Evolutionary conservation across 805 yeast species (phyloP), one percentile per base, ranked within the genome.

Genomic region (Myxozyma mucilagina): DNA sequence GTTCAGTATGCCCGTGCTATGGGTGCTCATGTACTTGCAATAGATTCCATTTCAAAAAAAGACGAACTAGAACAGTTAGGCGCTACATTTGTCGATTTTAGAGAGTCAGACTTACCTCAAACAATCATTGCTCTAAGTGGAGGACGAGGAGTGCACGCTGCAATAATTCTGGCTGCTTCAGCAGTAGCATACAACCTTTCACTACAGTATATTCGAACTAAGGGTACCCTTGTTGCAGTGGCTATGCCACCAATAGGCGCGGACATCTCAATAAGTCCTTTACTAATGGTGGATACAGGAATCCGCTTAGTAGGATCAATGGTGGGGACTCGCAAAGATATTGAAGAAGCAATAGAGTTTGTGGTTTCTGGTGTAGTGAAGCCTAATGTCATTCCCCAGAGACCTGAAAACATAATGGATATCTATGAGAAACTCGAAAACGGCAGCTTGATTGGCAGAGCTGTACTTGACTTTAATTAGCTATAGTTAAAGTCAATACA

Each of bases 1-100:
- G 72, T 82, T 56, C 76, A 80, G 69, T 79, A 84, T 61, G 84
- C 86, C 43, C 79, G 81, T 65, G 86, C 86, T 6, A 70, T 84
- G 69, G 87, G 87, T 56, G 85, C 86, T 35, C 79, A 82, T 63
- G 87, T 84, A 34, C 36, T 51, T 38, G 55, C 47, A 1, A 51
- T 51, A 6, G 55, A 51, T 51, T 14, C n/a, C 36, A 14, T 2
- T 36, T 9, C 18, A 3, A 47, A 47, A 18, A 14, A n/a, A 20
- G 36, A 32, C 4, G 39, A 10, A 18, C 18, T 47, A 14, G 51
- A 31, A 5, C 3, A 18, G 79, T n/a, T 78, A 78, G 63, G 78
- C 79, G 9, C 71, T 73, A 47, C 80, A 77, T 84, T 54, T 36
- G 74, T 84, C 59, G 87, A 84, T 75, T 82, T 81, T 74, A 59